Conservation (phyloP, 768 basidiomycete genomes). For the Lactarius deliciosus region DNA sequence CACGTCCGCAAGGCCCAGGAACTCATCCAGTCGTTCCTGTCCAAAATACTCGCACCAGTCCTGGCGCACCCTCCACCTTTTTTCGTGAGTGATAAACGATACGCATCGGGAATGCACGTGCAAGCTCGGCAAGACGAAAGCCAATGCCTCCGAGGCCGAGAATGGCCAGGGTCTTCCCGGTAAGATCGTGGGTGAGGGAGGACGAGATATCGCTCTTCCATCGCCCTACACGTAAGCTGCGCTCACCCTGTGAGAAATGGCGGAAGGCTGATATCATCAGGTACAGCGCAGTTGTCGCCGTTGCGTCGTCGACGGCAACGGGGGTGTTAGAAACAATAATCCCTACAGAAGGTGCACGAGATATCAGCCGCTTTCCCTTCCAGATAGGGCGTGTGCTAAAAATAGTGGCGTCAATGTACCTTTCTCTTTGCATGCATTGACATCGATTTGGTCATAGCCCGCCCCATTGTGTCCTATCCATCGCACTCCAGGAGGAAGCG, state of each 20-base stretch:
- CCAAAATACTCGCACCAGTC: constrained; percentile 75
- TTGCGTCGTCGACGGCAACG: constrained; percentile 86
- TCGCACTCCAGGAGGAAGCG: constrained; percentile 64
- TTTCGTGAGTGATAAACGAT: constrained; percentile 77
- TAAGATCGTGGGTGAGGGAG: constrained; percentile 57
- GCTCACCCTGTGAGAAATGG: constrained; percentile 67
- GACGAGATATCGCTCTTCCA: constrained; percentile 61
- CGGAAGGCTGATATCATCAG: constrained; percentile 77
- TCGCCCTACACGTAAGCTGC: constrained; percentile 49
- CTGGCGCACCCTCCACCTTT: constrained; percentile 56
- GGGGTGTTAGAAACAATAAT: constrained; percentile 88
- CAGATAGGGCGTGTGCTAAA: neutral
- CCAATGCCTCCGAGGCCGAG: constrained; percentile 81
- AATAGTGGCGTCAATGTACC: constrained; percentile 41
- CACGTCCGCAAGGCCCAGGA: constrained; percentile 75
- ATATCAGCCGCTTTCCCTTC: neutral
- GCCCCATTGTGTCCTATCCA: constrained; percentile 95
- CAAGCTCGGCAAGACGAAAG: constrained; percentile 64
- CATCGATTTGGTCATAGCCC: constrained; percentile 88
- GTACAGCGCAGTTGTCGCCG: constrained; percentile 85
- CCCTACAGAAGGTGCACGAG: constrained; percentile 40
- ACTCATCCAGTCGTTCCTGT: constrained; percentile 53
- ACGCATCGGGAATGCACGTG: constrained; percentile 84
- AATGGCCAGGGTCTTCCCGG: constrained; percentile 67
- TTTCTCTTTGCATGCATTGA: constrained; percentile 65